phyloP scores from a whole-genome alignment of 192 early-diverging fungal species.

The Backusella luteola region DNA sequence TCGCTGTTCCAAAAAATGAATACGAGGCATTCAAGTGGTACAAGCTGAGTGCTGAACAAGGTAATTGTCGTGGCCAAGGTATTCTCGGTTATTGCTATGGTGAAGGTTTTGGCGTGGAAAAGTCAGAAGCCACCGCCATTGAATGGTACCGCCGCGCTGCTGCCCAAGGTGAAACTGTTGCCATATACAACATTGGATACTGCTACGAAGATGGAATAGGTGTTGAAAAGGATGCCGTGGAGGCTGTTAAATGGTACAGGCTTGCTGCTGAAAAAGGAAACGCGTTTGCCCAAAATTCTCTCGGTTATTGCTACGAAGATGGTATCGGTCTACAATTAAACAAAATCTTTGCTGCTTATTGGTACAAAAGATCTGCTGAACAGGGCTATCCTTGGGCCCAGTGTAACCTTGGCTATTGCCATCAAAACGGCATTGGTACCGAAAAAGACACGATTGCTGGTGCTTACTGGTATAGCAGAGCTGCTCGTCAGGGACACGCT shows the following conservation, averaged over 20 bases:
- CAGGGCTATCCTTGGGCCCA: slow-evolving; percentile 56
- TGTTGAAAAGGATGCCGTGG: slow-evolving; percentile 42
- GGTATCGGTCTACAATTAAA: slow-evolving; percentile 62
- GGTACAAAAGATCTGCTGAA: slow-evolving; percentile 50
- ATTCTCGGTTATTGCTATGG: slow-evolving; percentile 81
- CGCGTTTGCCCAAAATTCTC: slow-evolving; percentile 76
- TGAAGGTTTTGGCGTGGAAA: slow-evolving; percentile 67
- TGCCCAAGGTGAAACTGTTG: slow-evolving; percentile 52
- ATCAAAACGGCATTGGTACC: slow-evolving; percentile 60
- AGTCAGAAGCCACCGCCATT: slow-evolving; percentile 65
- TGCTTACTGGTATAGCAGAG: slow-evolving; percentile 57
- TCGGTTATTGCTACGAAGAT: slow-evolving; percentile 82
- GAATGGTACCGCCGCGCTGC: slow-evolving; percentile 56
- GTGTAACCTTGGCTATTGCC: slow-evolving; percentile 81
- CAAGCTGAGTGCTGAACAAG: slow-evolving; percentile 58
- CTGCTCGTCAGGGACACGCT: slow-evolving; percentile 59
- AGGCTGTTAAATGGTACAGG: slow-evolving; percentile 64
- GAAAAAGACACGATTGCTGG: slow-evolving; percentile 47
- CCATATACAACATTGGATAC: slow-evolving; percentile 57
- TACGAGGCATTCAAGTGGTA: slow-evolving; percentile 74
- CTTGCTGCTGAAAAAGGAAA: slow-evolving; percentile 65
- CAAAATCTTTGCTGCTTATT: slow-evolving; percentile 52
- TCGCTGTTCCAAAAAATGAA: slow-evolving; percentile 65
- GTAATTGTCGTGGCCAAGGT: slow-evolving; percentile 58
- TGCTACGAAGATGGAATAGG: slow-evolving; percentile 64